phyloP scores from a whole-genome alignment of 805 yeast species.

The Metschnikowia kofuensis region DNA sequence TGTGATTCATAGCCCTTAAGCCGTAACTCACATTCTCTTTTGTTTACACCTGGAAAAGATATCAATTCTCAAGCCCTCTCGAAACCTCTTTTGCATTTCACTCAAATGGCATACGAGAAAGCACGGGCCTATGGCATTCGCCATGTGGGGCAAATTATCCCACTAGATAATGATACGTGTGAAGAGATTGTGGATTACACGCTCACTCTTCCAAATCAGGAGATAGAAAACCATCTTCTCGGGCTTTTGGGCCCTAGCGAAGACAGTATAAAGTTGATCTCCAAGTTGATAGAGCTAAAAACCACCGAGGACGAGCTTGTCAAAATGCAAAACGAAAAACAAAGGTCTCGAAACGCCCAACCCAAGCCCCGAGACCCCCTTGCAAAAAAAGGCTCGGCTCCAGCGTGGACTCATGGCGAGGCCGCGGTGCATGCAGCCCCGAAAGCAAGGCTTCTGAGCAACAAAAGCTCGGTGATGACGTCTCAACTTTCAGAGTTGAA shows the following conservation, averaged over 20 bases:
- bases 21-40: too few relatives aligned
- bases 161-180: conserved; percentile 57
- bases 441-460: conserved; percentile 11
- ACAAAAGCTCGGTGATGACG: conserved; percentile 36
- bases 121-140: conserved; percentile 26
- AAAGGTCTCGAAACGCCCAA: background rate
- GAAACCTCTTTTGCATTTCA: background rate
- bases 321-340: conserved; percentile 7
- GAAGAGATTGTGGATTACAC: conserved; percentile 56
- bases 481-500: conserved; percentile 46
- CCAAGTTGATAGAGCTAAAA: conserved; percentile 41
- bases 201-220: conserved; percentile 44
- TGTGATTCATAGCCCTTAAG: too few relatives aligned
- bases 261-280: conserved; percentile 46
- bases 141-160: conserved; percentile 41
- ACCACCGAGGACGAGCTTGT: conserved; percentile 24
- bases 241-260: conserved; percentile 58
- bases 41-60: background rate
- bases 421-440: conserved; percentile 5
- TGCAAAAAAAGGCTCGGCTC: background rate
- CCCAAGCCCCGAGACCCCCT: conserved; percentile 1
- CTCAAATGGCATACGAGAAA: conserved; percentile 18
- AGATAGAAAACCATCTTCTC: conserved; percentile 50
- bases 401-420: conserved; percentile 5
- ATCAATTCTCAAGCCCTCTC: background rate